These are phyloP conservation scores for Venturia asperata DNA, from an alignment of 2,329 filamentous ascomycete species.

Conservation along the genomic window DNA sequence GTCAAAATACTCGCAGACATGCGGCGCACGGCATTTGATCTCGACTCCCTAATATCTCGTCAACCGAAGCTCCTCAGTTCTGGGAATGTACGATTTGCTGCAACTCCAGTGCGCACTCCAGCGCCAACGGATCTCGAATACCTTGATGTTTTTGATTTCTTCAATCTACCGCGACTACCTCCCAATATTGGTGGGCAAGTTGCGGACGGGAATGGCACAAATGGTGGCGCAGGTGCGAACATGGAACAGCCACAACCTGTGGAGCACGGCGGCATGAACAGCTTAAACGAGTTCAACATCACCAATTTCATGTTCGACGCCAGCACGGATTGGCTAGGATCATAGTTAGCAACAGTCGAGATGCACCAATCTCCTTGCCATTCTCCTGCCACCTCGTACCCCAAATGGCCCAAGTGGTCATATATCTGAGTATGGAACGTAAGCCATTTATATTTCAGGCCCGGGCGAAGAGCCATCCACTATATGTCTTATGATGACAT, in stretches of 20 bases:
- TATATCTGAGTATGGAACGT: neutral
- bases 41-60: constrained; percentile 81
- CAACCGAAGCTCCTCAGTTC: constrained; percentile 51
- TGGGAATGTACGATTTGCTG: neutral
- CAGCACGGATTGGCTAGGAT: constrained; percentile 56
- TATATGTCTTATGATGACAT: neutral
- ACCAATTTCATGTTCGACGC: constrained; percentile 71
- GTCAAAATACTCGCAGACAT: constrained; percentile 87
- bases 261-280: constrained; percentile 23
- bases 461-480: neutral
- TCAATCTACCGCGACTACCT: constrained; percentile 75
- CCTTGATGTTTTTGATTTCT: constrained; percentile 88
- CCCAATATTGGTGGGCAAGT: constrained; percentile 26
- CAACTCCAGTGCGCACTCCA: constrained; percentile 58
- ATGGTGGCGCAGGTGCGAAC: constrained; percentile 17
- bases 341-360: neutral
- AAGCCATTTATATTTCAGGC: neutral
- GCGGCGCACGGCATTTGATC: constrained; percentile 81
- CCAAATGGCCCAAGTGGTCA: neutral
- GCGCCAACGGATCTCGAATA: constrained; percentile 82
- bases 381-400: neutral
- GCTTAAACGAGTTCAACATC: constrained; percentile 62
- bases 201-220: constrained; percentile 17
- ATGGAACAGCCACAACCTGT: neutral
- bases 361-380: neutral